Percentiles rank a stretch among this genome's conserved stretches.
phyloP scores from a whole-genome alignment of 768 basidiomycete species.

The Suillus luteus region DNA sequence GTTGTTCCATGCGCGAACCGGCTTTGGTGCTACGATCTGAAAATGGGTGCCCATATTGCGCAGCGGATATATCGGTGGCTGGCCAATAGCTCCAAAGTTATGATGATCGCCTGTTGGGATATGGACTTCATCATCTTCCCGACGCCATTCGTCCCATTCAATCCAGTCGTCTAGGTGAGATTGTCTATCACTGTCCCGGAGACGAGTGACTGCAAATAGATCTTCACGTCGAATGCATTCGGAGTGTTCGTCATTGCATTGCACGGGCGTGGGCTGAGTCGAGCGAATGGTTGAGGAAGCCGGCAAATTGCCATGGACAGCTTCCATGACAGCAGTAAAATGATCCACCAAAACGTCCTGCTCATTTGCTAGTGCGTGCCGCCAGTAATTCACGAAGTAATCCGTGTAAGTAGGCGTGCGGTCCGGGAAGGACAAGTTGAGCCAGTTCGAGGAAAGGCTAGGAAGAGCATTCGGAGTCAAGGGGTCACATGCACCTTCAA shows the following conservation, averaged over 20 bases:
- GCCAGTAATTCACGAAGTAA: constrained; percentile 4
- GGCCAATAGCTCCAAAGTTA: neutral
- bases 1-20: constrained; percentile 1
- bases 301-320: neutral
- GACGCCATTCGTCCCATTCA: neutral
- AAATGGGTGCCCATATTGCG: constrained; percentile 4
- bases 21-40: neutral
- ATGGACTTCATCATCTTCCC: neutral
- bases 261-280: neutral
- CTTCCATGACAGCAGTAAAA: constrained; percentile 1
- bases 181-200: neutral
- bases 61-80: neutral
- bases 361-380: neutral
- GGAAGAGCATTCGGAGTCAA: neutral
- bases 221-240: neutral
- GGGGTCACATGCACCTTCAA: neutral
- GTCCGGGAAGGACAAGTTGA: neutral
- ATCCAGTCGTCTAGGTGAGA: neutral
- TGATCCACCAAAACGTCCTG: neutral
- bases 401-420: constrained; percentile 1
- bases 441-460: neutral
- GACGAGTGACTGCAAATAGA: neutral
- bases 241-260: neutral
- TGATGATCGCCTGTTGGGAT: neutral
- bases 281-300: neutral